Base-by-base conservation (phyloP, 1,139 yeast species). In the Pichia sp. region DNA sequence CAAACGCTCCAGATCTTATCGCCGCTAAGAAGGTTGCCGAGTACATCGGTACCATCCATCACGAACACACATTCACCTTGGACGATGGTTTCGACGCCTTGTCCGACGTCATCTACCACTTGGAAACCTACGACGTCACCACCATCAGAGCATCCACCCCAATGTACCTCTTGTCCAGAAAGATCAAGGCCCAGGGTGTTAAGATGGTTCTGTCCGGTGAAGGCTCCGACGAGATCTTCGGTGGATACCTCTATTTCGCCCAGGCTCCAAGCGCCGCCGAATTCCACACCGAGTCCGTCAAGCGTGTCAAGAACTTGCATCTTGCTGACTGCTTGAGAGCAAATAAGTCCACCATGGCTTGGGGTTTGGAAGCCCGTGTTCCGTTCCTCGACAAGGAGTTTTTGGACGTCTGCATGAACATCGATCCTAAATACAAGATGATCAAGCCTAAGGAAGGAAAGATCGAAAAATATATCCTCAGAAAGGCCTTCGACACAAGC, bases 311-410 rank as follows among this genome's bases (percentile, higher is more conserved):
- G 79, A 91, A 93, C 91, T 79, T 93, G 73, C 97, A 93, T 73
- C 84, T 84, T 64, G 91, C 99, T 58, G 99, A 93, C 75, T 91
- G 98, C 76, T 78, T 93, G 69, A 86, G 99, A 73, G 99, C 99
- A 62, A 93, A 93, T 88, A 93, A 93, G 76, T 91, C 98, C 36
- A 93, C 99, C 58, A 88, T 93, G 97, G 99, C 99, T 41, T 93
- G 99, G 99, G 99, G 99, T 71, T 81, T 93, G 62, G 99, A 93
- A 76, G 99, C 99, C 56, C 87, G 99, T 75, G 99, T 93, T 63
- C 99, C 99, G 61, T 93, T 93, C 85, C 81, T 93, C 74, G 99
- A 93, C 73, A 88, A 84, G 75, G 80, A 85, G 68, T 93, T 93
- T 80, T 78, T 93, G 72, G 90, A 91, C 65, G 84, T 88, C 47